Base-by-base conservation (phyloP, 306 rosid genomes). In the Begonia masoniana region DNA sequence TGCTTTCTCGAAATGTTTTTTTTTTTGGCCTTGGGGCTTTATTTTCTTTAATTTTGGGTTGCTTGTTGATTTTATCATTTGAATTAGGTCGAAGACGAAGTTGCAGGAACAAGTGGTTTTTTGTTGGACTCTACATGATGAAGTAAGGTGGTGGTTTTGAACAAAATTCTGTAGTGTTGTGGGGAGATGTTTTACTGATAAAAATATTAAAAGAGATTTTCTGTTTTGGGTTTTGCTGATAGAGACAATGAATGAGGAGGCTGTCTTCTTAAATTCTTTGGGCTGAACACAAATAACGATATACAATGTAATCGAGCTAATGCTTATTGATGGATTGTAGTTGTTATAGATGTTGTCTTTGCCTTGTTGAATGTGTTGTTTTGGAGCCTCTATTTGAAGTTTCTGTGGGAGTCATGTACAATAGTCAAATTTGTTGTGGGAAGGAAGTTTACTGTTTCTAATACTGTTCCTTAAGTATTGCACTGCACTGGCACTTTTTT, bases 391-490 rank as follows among this genome's bases (percentile, higher is more conserved):
- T 45, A 11, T 12, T 45, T 11, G 49, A 10, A 45, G 14, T 45
- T 10, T 45, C n/a, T 45, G 49, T 2, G 54, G 58, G 19, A 15
- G 59, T 47, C 17, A 60, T 69, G 49, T 57, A 62, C 61, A 54
- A 55, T 52, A 15, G 53, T 50, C 55, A 43, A 13, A 62, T 53
- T 58, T 49, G 52, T 55, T 47, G 58, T 70, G 26, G 31, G 50
- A 47, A 51, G 65, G 63, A 62, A 74, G 54, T 52, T 45, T 60
- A 50, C 68, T 61, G 64, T 58, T 65, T 69, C 68, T 36, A 11
- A 47, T 67, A 73, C 67, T 57, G 51, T 62, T 52, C 41, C 17
- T 52, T 24, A 54, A 52, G 68, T 68, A 55, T 56, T 43, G 13
- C 48, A 55, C 42, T 60, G 60, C 36, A 23, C 65, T 3, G 57